phyloP scores from a whole-genome alignment of 1,284 basidiomycete species.

The Pseudozyma sp. region DNA sequence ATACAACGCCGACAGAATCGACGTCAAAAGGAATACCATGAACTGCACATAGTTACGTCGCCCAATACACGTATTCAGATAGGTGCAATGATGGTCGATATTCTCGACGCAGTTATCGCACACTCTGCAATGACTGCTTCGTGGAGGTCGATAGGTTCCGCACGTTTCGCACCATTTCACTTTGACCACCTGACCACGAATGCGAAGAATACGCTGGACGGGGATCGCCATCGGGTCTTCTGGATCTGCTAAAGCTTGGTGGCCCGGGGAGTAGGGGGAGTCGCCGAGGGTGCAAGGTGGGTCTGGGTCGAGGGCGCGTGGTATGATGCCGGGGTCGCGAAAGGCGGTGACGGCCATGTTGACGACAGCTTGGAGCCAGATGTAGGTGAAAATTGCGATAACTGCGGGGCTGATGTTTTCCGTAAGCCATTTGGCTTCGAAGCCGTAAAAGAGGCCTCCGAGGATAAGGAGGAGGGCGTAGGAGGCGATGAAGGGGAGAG shows the following conservation, averaged over 20 bases:
- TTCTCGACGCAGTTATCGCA: constrained; percentile 69
- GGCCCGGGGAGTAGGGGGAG: constrained; percentile 15
- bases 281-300: constrained; percentile 59
- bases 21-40: constrained; percentile 58
- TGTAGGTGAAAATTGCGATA: constrained; percentile 56
- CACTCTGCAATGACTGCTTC: constrained; percentile 66
- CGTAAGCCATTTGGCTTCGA: constrained; percentile 57
- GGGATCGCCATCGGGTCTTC: constrained; percentile 46
- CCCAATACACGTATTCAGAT: constrained; percentile 68
- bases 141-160: constrained; percentile 64
- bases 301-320: constrained; percentile 62
- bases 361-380: constrained; percentile 50
- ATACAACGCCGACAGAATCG: constrained; percentile 30
- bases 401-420: constrained; percentile 54
- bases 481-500: constrained; percentile 54
- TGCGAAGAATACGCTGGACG: constrained; percentile 44
- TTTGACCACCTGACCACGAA: constrained; percentile 33
- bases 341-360: constrained; percentile 64
- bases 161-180: constrained; percentile 69
- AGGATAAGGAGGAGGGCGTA: constrained; percentile 48
- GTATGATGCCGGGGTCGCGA: constrained; percentile 66
- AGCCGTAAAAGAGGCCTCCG: constrained; percentile 61
- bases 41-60: constrained; percentile 67
- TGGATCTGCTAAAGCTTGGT: constrained; percentile 30
- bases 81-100: constrained; percentile 69